Conservation (phyloP, 176 grass and related monocot genomes). For the Ananas comosus region DNA sequence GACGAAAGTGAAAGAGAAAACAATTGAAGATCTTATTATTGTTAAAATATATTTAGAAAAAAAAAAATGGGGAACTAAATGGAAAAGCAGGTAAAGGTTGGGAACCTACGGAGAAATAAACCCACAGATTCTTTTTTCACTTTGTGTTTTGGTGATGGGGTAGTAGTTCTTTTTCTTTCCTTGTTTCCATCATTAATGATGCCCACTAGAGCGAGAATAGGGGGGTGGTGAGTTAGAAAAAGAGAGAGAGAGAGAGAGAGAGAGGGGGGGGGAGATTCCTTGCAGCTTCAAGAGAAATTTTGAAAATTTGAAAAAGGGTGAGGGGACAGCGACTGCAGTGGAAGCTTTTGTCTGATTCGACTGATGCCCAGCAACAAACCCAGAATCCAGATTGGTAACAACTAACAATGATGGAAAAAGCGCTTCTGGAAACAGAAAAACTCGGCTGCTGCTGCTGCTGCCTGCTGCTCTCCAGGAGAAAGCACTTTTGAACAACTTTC, state of each 20-base stretch:
- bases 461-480: slow-evolving; percentile 4
- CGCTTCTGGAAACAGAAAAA: slow-evolving; percentile 42
- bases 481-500: too few relatives aligned
- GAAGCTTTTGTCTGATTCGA: slow-evolving; percentile 26
- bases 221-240: slow-evolving; percentile 5
- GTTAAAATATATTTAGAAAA: too few relatives aligned
- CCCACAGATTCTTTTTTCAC: slow-evolving; percentile 10
- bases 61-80: too few relatives aligned
- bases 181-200: slow-evolving; percentile 35
- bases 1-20: too few relatives aligned
- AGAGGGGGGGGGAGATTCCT: slow-evolving; percentile 26
- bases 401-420: slow-evolving; percentile 55
- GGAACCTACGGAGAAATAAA: too few relatives aligned
- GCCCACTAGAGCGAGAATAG: slow-evolving; percentile 43
- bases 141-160: slow-evolving; percentile 29
- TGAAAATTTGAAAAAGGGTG: neutral
- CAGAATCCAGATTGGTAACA: neutral
- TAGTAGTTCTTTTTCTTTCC: slow-evolving; percentile 18
- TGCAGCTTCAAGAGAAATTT: slow-evolving; percentile 4
- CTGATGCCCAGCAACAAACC: slow-evolving; percentile 30
- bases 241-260: neutral
- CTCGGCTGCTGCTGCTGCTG: slow-evolving; percentile 41
- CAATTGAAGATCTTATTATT: too few relatives aligned
- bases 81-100: too few relatives aligned
- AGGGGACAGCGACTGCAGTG: slow-evolving; percentile 12